A percentile compares a stretch with the other conserved stretches of the same genome.
These are phyloP conservation scores for Chaetoceros tenuissimus DNA, from an alignment of 108 stramenopile species.

Conservation along the genomic window DNA sequence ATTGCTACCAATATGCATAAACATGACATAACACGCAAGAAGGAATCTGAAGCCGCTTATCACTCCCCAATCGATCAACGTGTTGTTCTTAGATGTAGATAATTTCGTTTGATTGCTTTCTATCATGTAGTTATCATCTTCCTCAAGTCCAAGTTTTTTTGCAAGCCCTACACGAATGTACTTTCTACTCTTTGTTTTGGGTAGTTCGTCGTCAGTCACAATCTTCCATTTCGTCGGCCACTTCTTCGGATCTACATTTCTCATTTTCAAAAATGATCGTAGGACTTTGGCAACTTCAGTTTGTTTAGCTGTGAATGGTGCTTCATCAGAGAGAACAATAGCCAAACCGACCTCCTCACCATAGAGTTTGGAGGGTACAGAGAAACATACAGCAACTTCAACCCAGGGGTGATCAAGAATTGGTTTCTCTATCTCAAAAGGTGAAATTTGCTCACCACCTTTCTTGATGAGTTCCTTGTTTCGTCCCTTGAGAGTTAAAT, in stretches of 20 bases:
- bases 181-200: slow-evolving; percentile 7
- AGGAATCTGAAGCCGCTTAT: slow-evolving; percentile 4
- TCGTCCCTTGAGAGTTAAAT: slow-evolving; percentile 22
- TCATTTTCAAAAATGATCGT: background rate
- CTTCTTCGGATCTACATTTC: slow-evolving; percentile 3
- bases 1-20: too few relatives aligned
- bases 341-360: slow-evolving; percentile 4
- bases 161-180: slow-evolving; percentile 2
- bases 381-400: background rate
- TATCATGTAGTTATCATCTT: too few relatives aligned
- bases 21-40: slow-evolving; percentile 13
- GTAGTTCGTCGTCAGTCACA: slow-evolving; percentile 7
- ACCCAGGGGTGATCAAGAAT: background rate
- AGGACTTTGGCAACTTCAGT: background rate
- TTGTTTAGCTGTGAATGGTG: background rate
- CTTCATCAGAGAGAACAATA: background rate
- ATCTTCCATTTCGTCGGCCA: slow-evolving; percentile 12
- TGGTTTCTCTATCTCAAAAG: slow-evolving; percentile 1
- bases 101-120: too few relatives aligned
- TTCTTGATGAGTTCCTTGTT: slow-evolving; percentile 35
- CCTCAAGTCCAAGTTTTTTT: slow-evolving; percentile 1
- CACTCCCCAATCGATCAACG: slow-evolving; percentile 4
- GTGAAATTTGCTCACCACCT: slow-evolving; percentile 22
- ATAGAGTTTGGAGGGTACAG: slow-evolving; percentile 1
- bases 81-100: background rate